A percentile compares a stretch with the other conserved stretches of the same genome.
phyloP scores from a whole-genome alignment of 2,329 filamentous ascomycete species.

The Scleromitrula shiraiana region DNA sequence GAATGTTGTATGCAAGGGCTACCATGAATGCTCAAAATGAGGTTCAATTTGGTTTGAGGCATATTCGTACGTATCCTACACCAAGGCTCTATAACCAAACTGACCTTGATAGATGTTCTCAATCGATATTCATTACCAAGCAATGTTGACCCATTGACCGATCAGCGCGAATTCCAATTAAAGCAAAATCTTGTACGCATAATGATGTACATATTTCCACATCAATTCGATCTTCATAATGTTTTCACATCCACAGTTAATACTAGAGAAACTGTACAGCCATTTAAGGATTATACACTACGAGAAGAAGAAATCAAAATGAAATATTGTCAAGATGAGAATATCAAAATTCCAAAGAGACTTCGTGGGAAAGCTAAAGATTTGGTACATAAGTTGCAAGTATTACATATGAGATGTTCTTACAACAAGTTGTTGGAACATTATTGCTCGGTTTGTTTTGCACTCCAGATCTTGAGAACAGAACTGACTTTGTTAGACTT shows the following conservation, averaged over 20 bases:
- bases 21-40: slow-evolving; percentile 58
- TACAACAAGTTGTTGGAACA: slow-evolving; percentile 72
- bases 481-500: slow-evolving; percentile 13
- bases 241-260: slow-evolving; percentile 72
- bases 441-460: slow-evolving; percentile 58
- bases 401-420: slow-evolving; percentile 64
- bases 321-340: slow-evolving; percentile 19
- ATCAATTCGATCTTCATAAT: slow-evolving; percentile 85
- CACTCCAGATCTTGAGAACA: not conserved
- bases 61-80: slow-evolving; percentile 59
- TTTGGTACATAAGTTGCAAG: slow-evolving; percentile 61
- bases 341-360: slow-evolving; percentile 49
- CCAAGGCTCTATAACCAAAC: slow-evolving; percentile 17
- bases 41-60: slow-evolving; percentile 67
- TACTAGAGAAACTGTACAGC: slow-evolving; percentile 56
- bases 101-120: slow-evolving; percentile 57
- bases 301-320: slow-evolving; percentile 71
- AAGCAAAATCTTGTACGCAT: slow-evolving; percentile 40
- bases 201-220: slow-evolving; percentile 89
- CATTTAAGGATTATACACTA: slow-evolving; percentile 75
- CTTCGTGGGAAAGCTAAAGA: slow-evolving; percentile 54
- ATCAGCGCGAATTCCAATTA: not conserved
- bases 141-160: not conserved
- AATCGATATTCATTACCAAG: slow-evolving; percentile 51
- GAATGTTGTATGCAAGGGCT: slow-evolving; percentile 79